Evolutionary conservation across 2,329 filamentous ascomycete species (phyloP).

Genomic region (Trichoderma sp.): DNA sequence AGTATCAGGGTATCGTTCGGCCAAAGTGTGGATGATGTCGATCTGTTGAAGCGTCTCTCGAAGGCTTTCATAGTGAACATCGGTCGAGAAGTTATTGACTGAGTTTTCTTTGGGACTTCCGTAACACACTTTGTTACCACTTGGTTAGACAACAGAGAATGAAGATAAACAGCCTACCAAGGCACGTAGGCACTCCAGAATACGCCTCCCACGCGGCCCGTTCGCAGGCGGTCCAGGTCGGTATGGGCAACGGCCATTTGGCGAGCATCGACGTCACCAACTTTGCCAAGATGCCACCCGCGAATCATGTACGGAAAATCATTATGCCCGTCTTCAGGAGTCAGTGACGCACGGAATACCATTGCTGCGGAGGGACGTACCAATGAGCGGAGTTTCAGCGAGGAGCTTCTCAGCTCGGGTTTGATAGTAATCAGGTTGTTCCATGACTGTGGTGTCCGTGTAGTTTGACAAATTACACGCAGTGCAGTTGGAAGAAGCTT

Average conservation of each 20-base stretch:
- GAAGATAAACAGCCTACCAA: conserved; percentile 57
- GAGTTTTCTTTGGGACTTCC: neutral
- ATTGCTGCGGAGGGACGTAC: neutral
- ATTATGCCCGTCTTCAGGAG: conserved; percentile 73
- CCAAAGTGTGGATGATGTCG: conserved; percentile 65
- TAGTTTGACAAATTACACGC: neutral
- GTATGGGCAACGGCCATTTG: conserved; percentile 60
- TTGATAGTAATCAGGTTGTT: neutral
- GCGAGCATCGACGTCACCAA: conserved; percentile 71
- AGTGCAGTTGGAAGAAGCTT: neutral
- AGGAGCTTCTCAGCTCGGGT: neutral
- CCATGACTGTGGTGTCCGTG: neutral
- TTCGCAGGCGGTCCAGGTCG: conserved; percentile 70
- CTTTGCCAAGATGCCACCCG: conserved; percentile 54
- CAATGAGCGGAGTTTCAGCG: neutral
- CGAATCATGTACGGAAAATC: conserved; percentile 76
- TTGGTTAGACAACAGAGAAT: too few relatives aligned
- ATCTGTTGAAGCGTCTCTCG: conserved; percentile 68
- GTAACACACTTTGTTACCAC: neutral
- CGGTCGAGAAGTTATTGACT: neutral
- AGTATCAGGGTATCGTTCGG: conserved; percentile 61
- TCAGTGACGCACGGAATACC: neutral
- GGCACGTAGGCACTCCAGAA: conserved; percentile 83
- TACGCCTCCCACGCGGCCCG: conserved; percentile 71
- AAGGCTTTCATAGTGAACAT: conserved; percentile 37